phyloP scores from a whole-genome alignment of 257 asterid species.

The Primulina eburnea region DNA sequence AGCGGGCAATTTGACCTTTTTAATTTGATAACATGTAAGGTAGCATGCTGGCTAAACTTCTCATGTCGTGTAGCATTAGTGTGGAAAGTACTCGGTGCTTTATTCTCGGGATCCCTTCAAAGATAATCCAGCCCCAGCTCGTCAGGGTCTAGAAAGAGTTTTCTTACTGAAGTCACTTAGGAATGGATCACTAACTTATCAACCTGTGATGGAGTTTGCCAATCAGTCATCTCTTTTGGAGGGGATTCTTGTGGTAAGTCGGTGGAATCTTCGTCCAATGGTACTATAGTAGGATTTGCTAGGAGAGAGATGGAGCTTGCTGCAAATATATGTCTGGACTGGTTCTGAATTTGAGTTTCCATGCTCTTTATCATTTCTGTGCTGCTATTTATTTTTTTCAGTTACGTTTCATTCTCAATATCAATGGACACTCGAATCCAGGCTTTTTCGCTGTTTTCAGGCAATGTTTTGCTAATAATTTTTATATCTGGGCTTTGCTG shows the following conservation, averaged over 20 bases:
- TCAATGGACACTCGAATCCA: conserved; percentile 9
- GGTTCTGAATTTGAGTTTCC: not conserved
- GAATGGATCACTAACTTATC: conserved; percentile 48
- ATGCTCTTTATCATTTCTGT: too few relatives aligned
- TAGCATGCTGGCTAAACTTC: conserved; percentile 59
- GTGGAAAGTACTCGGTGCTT: conserved; percentile 65
- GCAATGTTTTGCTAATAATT: conserved; percentile 79
- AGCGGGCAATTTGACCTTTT: not conserved
- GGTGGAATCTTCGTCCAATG: conserved; percentile 2
- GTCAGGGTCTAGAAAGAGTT: conserved; percentile 59
- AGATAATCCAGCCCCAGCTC: conserved; percentile 40
- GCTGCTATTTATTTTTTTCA: too few relatives aligned
- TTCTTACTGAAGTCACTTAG: conserved; percentile 73
- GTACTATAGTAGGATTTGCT: conserved; percentile 9
- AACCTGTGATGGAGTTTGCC: conserved; percentile 86
- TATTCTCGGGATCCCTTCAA: conserved; percentile 80
- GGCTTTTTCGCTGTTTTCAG: conserved; percentile 43
- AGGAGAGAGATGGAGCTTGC: not conserved
- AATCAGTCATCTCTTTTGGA: conserved; percentile 86
- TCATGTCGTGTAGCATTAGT: conserved; percentile 61
- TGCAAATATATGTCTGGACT: not conserved
- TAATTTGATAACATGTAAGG: conserved; percentile 50
- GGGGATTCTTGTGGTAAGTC: conserved; percentile 83
- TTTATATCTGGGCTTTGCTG: conserved; percentile 96
- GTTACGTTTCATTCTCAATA: not conserved